Evolutionary conservation across 2,329 filamentous ascomycete genomes (phyloP), one percentile per base, ranked within the genome.

Genomic region (Aspergillus uvarum): DNA sequence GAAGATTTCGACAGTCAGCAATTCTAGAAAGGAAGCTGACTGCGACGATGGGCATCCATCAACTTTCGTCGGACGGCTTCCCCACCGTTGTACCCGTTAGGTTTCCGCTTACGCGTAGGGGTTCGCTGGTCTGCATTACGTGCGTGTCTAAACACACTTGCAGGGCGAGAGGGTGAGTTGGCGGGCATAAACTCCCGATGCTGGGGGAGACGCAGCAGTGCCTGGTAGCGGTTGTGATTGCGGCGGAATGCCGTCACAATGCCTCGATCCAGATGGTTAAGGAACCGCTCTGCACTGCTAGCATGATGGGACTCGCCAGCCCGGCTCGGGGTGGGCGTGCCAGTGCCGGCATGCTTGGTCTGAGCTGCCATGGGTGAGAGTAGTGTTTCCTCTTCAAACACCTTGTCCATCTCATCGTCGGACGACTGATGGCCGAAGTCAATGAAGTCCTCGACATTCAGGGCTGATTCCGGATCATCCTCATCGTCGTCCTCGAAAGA

Each of bases 171-270:
- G 1, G 76, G 76, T 5, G 77, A 79, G 58, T 78, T 78, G 47
- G 77, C 74, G 7, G 77, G 75, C 74, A 80, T 75, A 63, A 79
- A 75, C 65, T 80, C 74, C 52, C 74, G 72, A 63, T 80, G 75
- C 59, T 79, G 76, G 26, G 77, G 80, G 80, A 74, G 73, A 65
- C 80, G 77, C 67, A 81, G 76, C 69, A 80, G 68, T 61, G 81
- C 71, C 67, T 82, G 75, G 70, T 84, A 78, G 63, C 79, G 74
- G 70, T 77, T 78, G 68, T 83, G 80, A 63, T 84, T 84, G 47
- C 79, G 81, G 58, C 90, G 90, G 81, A 95, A 96, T 1, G 90
- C 89, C 42, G 89, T 89, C 38, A 95, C 90, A 14, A 89, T 85
- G 59, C 87, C 85, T 65, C 86, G 85, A 68, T 89, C 87, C 44